A percentile compares a stretch with the other conserved stretches of the same genome.
Conservation (phyloP, 371 early-diverging fungal species). For the Encephalitozoon cuniculi region DNA sequence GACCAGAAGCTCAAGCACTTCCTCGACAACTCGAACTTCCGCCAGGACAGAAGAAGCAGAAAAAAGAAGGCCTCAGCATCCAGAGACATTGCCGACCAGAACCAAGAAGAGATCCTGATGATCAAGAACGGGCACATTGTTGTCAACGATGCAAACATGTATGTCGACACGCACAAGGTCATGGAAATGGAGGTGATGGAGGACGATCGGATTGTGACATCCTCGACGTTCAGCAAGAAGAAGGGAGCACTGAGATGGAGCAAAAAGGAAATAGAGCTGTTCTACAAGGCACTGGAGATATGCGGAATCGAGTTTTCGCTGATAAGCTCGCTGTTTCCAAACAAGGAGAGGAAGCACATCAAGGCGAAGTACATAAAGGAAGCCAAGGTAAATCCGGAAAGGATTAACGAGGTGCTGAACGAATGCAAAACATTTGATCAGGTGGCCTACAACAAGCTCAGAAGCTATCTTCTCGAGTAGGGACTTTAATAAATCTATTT, state of each 20-base stretch:
- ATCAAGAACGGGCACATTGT: conserved; percentile 56
- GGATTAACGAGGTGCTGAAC: conserved; percentile 29
- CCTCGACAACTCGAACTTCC: conserved; percentile 58
- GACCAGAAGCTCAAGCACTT: conserved; percentile 36
- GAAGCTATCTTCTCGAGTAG: conserved; percentile 3
- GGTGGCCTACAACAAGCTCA: background rate
- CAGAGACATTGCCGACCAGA: background rate
- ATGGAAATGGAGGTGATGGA: conserved; percentile 23
- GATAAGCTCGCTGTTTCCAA: conserved; percentile 47
- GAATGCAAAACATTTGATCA: conserved; percentile 31
- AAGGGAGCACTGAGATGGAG: conserved; percentile 46
- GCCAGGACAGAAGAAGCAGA: conserved; percentile 3
- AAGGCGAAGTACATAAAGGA: conserved; percentile 58
- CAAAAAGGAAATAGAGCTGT: conserved; percentile 54
- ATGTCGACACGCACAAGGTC: conserved; percentile 2
- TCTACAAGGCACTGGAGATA: conserved; percentile 53
- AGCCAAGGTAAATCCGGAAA: conserved; percentile 36
- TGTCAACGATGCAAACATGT: conserved; percentile 34
- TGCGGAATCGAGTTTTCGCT: conserved; percentile 60
- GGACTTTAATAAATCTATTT: background rate
- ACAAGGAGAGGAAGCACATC: conserved; percentile 54
- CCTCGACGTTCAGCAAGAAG: conserved; percentile 52
- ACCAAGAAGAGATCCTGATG: conserved; percentile 32
- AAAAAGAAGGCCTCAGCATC: conserved; percentile 12
- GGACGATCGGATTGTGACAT: conserved; percentile 51